Percentiles rank a stretch among this genome's conserved stretches.
These are phyloP conservation scores for Phytophthora kernoviae DNA, from an alignment of 352 stramenopile species.

Conservation along the genomic window DNA sequence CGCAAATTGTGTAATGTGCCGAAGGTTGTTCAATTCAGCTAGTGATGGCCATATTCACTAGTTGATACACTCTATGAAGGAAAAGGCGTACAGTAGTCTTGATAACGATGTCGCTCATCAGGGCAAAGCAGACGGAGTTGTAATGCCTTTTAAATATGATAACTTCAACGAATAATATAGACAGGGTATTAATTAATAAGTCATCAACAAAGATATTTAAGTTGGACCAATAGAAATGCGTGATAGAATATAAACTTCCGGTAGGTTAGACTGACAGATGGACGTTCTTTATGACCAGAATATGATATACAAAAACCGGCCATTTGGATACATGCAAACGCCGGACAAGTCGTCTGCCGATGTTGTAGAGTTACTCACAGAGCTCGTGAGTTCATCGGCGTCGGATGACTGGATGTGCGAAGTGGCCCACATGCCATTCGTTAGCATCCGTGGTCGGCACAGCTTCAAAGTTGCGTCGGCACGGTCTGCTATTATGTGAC, in stretches of 20 bases:
- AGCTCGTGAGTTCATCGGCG: neutral
- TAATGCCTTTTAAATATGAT: constrained; percentile 16
- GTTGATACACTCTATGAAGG: constrained; percentile 3
- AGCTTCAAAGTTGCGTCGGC: too few relatives aligned
- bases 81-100: too few relatives aligned
- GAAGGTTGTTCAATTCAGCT: neutral
- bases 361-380: constrained; percentile 22
- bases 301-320: constrained; percentile 13
- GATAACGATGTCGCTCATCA: constrained; percentile 11
- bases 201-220: neutral
- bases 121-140: constrained; percentile 21
- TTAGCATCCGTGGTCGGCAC: neutral
- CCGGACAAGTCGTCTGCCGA: constrained; percentile 13
- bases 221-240: neutral
- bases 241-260: neutral
- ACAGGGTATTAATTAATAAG: constrained; percentile 10
- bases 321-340: constrained; percentile 22
- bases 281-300: too few relatives aligned
- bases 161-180: constrained; percentile 19
- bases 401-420: constrained; percentile 8
- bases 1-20: constrained; percentile 21
- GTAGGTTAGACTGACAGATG: constrained; percentile 15
- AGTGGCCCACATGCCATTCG: neutral
- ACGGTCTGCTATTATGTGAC: too few relatives aligned
- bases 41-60: constrained; percentile 24